These are phyloP conservation scores for Mortierella claussenii DNA, from an alignment of 192 early-diverging fungal genomes.

Conservation along the genomic window DNA sequence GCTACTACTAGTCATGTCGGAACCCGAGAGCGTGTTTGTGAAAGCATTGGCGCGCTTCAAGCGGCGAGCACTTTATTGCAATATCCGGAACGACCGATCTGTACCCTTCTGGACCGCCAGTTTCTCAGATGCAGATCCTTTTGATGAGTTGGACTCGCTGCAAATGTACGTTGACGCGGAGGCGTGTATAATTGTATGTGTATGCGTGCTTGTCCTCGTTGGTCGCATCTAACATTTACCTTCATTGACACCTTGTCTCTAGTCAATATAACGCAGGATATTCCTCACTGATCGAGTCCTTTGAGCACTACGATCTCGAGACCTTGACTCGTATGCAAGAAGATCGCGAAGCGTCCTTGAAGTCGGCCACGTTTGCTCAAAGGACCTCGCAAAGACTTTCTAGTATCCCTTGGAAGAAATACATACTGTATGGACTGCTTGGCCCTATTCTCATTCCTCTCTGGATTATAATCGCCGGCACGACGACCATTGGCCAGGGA, in stretches of 20 bases:
- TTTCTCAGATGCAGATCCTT: slow-evolving; percentile 58
- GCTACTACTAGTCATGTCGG: slow-evolving; percentile 51
- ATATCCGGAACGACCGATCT: slow-evolving; percentile 61
- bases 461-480: slow-evolving; percentile 49
- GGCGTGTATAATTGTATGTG: neutral
- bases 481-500: slow-evolving; percentile 49
- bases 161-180: slow-evolving; percentile 54
- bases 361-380: slow-evolving; percentile 17
- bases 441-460: slow-evolving; percentile 51
- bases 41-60: slow-evolving; percentile 59
- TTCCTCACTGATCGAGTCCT: slow-evolving; percentile 49
- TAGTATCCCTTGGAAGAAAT: slow-evolving; percentile 31
- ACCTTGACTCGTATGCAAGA: slow-evolving; percentile 11
- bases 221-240: neutral
- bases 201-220: no score
- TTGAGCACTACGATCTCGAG: slow-evolving; percentile 27
- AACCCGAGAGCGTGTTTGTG: slow-evolving; percentile 53
- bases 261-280: slow-evolving; percentile 48
- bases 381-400: slow-evolving; percentile 12
- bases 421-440: slow-evolving; percentile 33
- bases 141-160: slow-evolving; percentile 49
- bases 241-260: neutral
- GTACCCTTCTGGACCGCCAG: slow-evolving; percentile 72
- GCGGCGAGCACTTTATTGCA: slow-evolving; percentile 58
- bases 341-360: slow-evolving; percentile 8